Evolutionary conservation across 345 rosid genomes (phyloP), one percentile per base, ranked within the genome.

Genomic region (Aquilaria malaccensis): DNA sequence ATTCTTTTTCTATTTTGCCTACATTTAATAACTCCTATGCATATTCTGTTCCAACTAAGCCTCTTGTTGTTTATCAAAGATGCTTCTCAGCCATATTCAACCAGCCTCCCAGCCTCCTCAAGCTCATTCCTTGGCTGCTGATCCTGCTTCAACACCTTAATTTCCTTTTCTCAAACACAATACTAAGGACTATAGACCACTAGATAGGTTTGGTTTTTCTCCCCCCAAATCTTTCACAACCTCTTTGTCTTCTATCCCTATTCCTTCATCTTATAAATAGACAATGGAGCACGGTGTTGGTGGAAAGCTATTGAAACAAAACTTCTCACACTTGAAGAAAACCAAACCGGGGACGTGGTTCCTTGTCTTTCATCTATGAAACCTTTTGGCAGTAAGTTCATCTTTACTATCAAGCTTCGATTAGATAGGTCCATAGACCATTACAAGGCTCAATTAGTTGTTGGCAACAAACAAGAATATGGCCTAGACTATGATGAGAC

Each of bases 191-290:
- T 22, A 0, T 65, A 41, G 9, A 49, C 62, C 56, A 1, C 43
- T 2, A 1, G 29, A 65, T 57, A 56, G 50, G 62, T 57, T 4
- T 57, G 50, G 62, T 48, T 48, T 55, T 31, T 12, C 37, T 5
- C 1, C 14, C 33, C 55, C 15, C 11, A 30, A 32, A 14, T 56
- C 61, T 4, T 14, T 64, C 15, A 56, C 13, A 5, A 10, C 49
- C 11, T 47, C 48, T 2, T 55, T 64, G 22, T 64, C 61, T 55
- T 33, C 37, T 64, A 64, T 10, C 56, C 46, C 4, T 55, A 45
- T 55, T 64, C 15, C 54, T 1, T 32, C 15, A 46, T 56, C 3
- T 47, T 33, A 65, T 65, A 60, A 60, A 47, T 11, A 61, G 2
- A 22, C 45, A 31, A 31, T 49, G 13, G 45, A 49, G 30, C 55